A percentile compares a stretch with the other conserved stretches of the same genome.
Evolutionary conservation across 768 basidiomycete species (phyloP).

Genomic region (Hydnum rufescens): DNA sequence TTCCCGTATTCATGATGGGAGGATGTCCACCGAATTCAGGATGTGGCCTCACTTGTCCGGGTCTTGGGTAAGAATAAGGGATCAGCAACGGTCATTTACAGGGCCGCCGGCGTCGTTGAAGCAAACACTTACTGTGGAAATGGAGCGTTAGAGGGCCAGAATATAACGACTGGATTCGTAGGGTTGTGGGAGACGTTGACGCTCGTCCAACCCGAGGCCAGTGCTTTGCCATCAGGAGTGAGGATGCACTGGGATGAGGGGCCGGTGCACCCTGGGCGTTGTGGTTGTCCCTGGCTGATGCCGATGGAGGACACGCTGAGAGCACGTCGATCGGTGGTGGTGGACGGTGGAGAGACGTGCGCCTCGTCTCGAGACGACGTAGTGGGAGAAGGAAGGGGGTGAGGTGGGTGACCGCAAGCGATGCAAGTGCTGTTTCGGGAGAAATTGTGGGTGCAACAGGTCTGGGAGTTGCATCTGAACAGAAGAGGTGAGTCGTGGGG

Average conservation of each 20-base stretch:
- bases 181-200: not conserved
- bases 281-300: not conserved
- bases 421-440: too few relatives aligned
- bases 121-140: not conserved
- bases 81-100: too few relatives aligned
- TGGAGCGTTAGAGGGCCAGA: not conserved
- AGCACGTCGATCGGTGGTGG: not conserved
- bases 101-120: not conserved
- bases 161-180: not conserved
- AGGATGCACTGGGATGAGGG: not conserved
- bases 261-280: not conserved
- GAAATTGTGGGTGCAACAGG: too few relatives aligned
- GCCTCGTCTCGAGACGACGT: too few relatives aligned
- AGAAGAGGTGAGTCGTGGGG: too few relatives aligned
- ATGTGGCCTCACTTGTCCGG: not conserved
- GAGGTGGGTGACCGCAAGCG: too few relatives aligned
- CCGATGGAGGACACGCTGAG: not conserved
- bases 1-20: conserved; percentile 2
- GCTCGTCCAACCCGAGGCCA: not conserved
- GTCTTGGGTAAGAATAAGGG: not conserved
- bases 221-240: not conserved
- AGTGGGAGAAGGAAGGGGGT: too few relatives aligned
- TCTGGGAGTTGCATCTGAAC: too few relatives aligned
- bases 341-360: too few relatives aligned
- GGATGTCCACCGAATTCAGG: not conserved